Evolutionary conservation across 345 rosid species (phyloP), one percentile per base, ranked within the genome.

Genomic region (Trapa bicornis): DNA sequence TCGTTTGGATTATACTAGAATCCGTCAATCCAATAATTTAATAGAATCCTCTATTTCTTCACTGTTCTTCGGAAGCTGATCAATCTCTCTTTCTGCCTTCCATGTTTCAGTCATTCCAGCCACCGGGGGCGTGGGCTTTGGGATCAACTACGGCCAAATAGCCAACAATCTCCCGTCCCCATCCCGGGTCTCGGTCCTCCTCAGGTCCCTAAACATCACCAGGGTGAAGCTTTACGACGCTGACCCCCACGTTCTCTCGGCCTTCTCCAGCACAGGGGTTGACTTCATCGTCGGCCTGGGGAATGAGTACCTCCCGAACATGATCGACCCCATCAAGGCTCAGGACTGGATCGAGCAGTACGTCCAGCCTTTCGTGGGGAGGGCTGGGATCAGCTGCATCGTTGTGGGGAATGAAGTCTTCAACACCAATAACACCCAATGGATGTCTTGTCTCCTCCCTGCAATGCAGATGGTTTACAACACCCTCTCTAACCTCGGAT

Each of bases 131-230:
- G 47, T 73, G 32, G 81, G 85, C 45, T 69, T 93, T 15, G 97
- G 97, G 70, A 94, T 94, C 47, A 94, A 94, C 83, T 94, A 94
- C 52, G 97, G 99, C 0, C 96, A 91, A 74, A 84, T 89, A 2
- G 99, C 89, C 12, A 80, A 91, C 78, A 80, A 94, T 78, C 96
- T 94, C 15, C 97, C 96, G 2, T 70, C 96, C 15, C 97, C 92
- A 1, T 64, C 85, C 12, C 81, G 81, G 0, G 99, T 94, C 2
- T 66, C 82, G 0, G 36, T 38, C 15, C 89, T 94, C 12, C 85
- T 94, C 53, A 67, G 78, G 47, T 82, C 96, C 29, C 77, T 94
- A 63, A 84, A 89, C 74, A 75, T 91, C 75, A 82, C 81, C 48
- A 76, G 89, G 74, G 86, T 85, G 11, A 91, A 87, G 68, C 86